Base-by-base conservation (phyloP, 331 rosid genomes). In the Dryas integrifolia region DNA sequence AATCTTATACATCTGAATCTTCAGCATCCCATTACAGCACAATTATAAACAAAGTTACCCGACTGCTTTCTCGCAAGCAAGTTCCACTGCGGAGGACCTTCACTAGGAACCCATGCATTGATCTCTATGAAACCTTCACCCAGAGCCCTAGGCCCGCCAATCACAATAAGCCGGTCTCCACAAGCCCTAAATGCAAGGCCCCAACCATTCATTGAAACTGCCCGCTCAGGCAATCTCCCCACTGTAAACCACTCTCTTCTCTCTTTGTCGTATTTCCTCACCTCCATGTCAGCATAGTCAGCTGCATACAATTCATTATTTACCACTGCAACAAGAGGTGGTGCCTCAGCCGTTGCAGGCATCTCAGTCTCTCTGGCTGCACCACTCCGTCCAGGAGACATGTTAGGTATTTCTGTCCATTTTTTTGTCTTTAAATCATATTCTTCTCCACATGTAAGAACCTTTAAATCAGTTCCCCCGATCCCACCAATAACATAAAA, bases 1-100 rank as follows among this genome's bases (percentile, higher is more conserved):
- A 82, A 77, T 76, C 72, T 81, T 81, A 78, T 80, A 75, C 83
- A 58, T 71, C 57, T 59, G 71, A 24, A 65, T 50, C 72, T 61
- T 89, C 85, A 94, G 87, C 98, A 94, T 57, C 98, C 98, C 98
- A 94, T 94, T 79, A 94, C 98, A 59, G 96, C 98, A 72, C 97
- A 94, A 75, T 94, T 94, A 88, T 94, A 94, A 67, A 94, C 98
- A 84, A 94, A 94, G 79, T 82, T 88, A 53, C 89, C 85, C 0
- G 89, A 89, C 11, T 76, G 85, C 81, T 89, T 91, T 75, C 95
- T 76, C 7, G 85, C 97, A 35, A 94, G 97, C 59, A 94, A 72
- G 66, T 81, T 72, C 98, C 97, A 94, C 38, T 85, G 87, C 0
- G 98, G 96, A 76, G 97, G 97, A 43, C 95, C 97, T 49, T 89